Percentiles rank a stretch among this genome's conserved stretches.
phyloP scores from a whole-genome alignment of 306 rosid species.

The Adenanthera pavonina region DNA sequence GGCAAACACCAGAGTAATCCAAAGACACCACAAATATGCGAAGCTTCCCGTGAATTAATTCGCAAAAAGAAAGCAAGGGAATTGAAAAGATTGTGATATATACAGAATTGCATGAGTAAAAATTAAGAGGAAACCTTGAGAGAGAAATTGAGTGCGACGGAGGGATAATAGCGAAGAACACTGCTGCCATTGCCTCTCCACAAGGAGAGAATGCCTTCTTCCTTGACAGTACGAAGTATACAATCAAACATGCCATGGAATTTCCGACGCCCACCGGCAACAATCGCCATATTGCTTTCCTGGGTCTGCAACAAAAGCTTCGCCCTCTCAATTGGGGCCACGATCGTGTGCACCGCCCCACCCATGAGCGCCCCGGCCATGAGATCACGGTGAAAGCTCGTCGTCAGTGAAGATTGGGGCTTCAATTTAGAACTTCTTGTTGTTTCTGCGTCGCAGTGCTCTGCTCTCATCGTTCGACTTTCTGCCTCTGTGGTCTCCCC shows the following conservation, averaged over 20 bases:
- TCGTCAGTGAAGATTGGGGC: constrained; percentile 43
- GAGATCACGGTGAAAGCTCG: constrained; percentile 51
- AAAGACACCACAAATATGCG: background rate
- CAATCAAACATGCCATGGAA: constrained; percentile 94
- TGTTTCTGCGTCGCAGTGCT: constrained; percentile 51
- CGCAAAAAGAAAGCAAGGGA: background rate
- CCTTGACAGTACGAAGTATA: constrained; percentile 67
- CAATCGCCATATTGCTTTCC: constrained; percentile 84
- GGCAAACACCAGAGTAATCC: background rate
- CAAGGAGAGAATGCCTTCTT: constrained; percentile 83
- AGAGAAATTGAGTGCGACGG: constrained; percentile 93
- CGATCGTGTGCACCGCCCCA: constrained; percentile 87
- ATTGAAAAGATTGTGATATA: background rate
- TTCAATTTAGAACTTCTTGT: constrained; percentile 8
- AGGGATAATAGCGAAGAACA: constrained; percentile 88
- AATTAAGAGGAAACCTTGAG: constrained; percentile 63
- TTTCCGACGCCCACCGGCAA: constrained; percentile 61
- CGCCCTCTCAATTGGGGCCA: constrained; percentile 88
- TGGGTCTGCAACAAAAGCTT: constrained; percentile 91
- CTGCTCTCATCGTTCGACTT: constrained; percentile 56
- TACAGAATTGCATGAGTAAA: background rate
- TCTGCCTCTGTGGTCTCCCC: constrained; percentile 5
- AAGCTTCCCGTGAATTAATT: background rate
- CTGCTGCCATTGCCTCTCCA: constrained; percentile 98
- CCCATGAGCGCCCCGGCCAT: constrained; percentile 94